Evolutionary conservation across 176 grass and related monocot species (phyloP), one percentile per base, ranked within the genome.

Genomic region (Pharus latifolius): DNA sequence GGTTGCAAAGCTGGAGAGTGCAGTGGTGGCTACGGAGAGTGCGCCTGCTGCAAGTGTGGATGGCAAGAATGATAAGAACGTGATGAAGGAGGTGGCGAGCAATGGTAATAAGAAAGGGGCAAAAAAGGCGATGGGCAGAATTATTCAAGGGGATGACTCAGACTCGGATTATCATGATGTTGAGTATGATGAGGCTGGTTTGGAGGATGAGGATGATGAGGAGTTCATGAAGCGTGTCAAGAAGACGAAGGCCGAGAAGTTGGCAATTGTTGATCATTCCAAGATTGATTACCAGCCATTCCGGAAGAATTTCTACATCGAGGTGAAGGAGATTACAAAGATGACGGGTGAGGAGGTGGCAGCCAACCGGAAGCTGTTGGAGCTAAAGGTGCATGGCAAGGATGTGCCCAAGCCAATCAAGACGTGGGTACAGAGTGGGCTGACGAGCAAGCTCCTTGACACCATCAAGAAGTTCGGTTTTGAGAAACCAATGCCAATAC

Each of bases 401-500:
- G 95, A 98, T 1, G 90, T 91, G 49, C 90, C 90, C 28, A 98
- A 98, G 45, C 90, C 90, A 65, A 98, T 98, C 56, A 98, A 86
- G 67, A 93, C 56, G 45, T 97, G 94, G 94, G 77, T 88, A 27
- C 94, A 98, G 70, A 87, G 89, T 78, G 94, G 94, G 49, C 47
- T 98, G 49, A 87, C 87, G 7, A 93, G 83, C 67, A 98, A 98
- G 86, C 76, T 98, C 61, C 86, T 98, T 67, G 94, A 98, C 56
- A 93, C 87, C 2, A 92, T 98, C 69, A 98, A 93, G 86, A 98
- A 98, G 83, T 74, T 90, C 69, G 88, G 77, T 69, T 98, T 88
- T 11, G 94, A 98, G 67, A 93, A 93, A 73, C 94, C 89, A 0
- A 98, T 98, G 94, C 51, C 94, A 53, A 98, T 98, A 74, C 94